phyloP scores from a whole-genome alignment of 2,329 filamentous ascomycete genomes.

The Ustulina deusta region DNA sequence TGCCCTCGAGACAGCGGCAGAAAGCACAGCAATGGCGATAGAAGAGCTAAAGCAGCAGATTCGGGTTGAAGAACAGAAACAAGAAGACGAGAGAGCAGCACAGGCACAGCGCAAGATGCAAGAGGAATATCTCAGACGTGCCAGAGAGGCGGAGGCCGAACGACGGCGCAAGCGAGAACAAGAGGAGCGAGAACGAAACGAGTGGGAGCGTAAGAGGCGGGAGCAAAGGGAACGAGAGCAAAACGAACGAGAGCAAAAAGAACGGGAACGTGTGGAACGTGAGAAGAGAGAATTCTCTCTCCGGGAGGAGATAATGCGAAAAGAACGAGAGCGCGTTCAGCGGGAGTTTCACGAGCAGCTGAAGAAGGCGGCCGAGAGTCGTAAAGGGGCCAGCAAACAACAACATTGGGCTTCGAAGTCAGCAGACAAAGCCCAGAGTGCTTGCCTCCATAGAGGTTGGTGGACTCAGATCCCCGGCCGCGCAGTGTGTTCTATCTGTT shows the following conservation, averaged over 20 bases:
- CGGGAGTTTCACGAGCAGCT: background rate
- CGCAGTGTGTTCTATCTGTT: constrained; percentile 1
- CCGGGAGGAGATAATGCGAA: background rate
- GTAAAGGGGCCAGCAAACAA: background rate
- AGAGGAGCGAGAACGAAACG: background rate
- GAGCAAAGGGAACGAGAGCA: background rate
- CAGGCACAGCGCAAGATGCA: background rate
- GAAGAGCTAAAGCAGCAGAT: constrained; percentile 12
- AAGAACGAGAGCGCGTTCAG: background rate
- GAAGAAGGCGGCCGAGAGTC: background rate
- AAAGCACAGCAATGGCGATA: background rate
- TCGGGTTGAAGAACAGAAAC: background rate
- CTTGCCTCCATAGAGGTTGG: background rate
- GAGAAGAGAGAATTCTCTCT: background rate
- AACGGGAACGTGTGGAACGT: background rate
- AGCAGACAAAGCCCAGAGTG: background rate
- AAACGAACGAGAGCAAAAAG: background rate
- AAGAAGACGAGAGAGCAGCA: constrained; percentile 4
- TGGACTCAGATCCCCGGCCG: background rate
- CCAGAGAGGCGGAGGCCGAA: background rate
- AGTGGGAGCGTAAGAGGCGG: background rate
- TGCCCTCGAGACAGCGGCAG: background rate
- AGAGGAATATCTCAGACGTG: constrained; percentile 6
- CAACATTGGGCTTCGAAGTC: background rate
- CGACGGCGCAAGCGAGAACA: background rate